Evolutionary conservation across 352 stramenopile genomes (phyloP), one percentile per base, ranked within the genome.

Genomic region (Globisporangium uncinulatum): DNA sequence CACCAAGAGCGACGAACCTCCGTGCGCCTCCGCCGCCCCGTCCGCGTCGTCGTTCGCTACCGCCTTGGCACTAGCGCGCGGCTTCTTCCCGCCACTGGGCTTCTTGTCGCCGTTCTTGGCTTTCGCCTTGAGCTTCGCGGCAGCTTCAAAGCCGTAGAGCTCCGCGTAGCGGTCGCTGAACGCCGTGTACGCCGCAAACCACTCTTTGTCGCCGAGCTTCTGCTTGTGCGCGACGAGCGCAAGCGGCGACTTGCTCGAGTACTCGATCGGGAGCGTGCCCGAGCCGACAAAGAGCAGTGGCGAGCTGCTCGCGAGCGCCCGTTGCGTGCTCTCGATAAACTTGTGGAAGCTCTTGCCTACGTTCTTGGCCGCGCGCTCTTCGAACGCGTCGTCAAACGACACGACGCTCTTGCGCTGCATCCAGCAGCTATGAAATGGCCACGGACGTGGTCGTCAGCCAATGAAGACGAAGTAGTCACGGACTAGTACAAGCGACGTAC

Each of bases 391-490:
- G 21, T 80, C 66, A 61, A 92, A 92, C 9, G 79, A 74, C 51
- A 66, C 67, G 39, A 92, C 74, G 37, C 84, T 87, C 57, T 88
- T 92, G 61, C 87, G 86, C 64, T 89, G 76, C 77, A 92, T 89
- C 81, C 81, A 92, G 66, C 81, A 92, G 29, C 62, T 69, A 61
- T 34, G 42, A 11, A 43, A 4, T 29, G 24, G 24, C 24, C 24
- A 29, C 24, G 24, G 24, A 29, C 24, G 24, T 29, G 24, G 24
- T 29, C 24, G 24, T 29, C 24, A 29, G 24, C 24, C 24, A 29
- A 29, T 29, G 24, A 29, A 29, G 24, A 29, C 24, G n/a, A n/a
- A 29, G 24, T 29, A 29, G 24, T 4, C 4, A 29, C 24, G 24
- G 4, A 50, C 19, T 19, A 15, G 21, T 17, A 48, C 21, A 44